Evolutionary conservation across 768 basidiomycete genomes (phyloP), one percentile per base, ranked within the genome.

Genomic region (Leccinum pellstonianum): DNA sequence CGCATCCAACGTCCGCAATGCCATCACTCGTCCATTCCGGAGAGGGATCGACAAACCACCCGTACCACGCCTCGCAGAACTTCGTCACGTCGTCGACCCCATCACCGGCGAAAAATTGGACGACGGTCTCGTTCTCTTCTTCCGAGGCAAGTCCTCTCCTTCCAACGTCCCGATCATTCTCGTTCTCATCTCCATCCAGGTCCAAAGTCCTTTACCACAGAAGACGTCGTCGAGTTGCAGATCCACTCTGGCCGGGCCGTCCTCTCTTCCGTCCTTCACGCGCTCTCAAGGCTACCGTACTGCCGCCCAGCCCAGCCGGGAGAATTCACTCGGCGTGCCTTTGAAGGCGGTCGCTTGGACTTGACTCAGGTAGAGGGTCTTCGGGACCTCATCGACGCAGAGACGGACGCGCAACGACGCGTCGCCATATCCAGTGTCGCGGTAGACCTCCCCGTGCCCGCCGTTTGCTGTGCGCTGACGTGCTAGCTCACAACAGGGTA

Each of bases 301-400:
- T 85, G 86, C 54, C 85, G 94, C 4, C 88, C 88, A 6, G 94
- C 94, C 2, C 87, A 88, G 66, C 84, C 88, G 2, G 94, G 94
- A 29, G 94, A 96, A 73, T 96, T 96, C 67, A 95, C 94, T 14
- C 81, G 87, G 27, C 86, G 90, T 48, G 93, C 93, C 0, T 91
- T 93, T 62, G 76, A 87, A 27, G 86, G 83, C 19, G 94, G 94
- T 0, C 81, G 91, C 47, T 76, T 96, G 55, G 93, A 95, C 68
- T 74, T 96, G 57, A 93, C 92, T 0, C 89, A 95, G 74, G 93
- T 92, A 1, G 94, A 96, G 69, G 94, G 92, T 5, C 70, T 96
- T 57, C 84, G 86, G 59, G 94, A 95, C 68, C 80, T 96, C 33
- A 87, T 96, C 47, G 87, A 95, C 55, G 92, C 93, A 0, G 92